A percentile compares a stretch with the other conserved stretches of the same genome.
phyloP scores from a whole-genome alignment of 208 protist genomes.

The Crithidia acanthocephali region DNA sequence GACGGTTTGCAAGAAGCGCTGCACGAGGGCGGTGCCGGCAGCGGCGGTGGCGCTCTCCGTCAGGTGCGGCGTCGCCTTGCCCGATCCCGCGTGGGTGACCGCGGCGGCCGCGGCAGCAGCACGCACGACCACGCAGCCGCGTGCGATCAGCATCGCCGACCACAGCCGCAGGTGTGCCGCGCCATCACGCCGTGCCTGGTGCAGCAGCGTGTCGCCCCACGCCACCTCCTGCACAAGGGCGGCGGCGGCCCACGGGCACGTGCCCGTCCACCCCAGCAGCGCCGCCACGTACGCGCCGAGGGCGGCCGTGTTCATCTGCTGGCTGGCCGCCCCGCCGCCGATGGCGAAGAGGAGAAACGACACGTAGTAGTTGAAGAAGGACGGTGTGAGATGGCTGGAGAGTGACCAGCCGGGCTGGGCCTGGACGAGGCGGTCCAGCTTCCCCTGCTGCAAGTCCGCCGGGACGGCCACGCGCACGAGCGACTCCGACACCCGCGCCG shows the following conservation, averaged over 20 bases:
- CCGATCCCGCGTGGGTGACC: background rate
- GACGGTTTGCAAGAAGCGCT: slow-evolving; percentile 58
- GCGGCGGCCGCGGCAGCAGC: slow-evolving; percentile 2
- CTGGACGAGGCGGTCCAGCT: slow-evolving; percentile 27
- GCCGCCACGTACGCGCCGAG: slow-evolving; percentile 64
- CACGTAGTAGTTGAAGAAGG: slow-evolving; percentile 54
- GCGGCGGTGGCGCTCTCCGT: slow-evolving; percentile 10
- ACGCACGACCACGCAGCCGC: slow-evolving; percentile 40
- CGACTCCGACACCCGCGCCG: slow-evolving; percentile 27
- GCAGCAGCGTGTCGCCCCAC: slow-evolving; percentile 53
- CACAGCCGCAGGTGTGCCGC: slow-evolving; percentile 68
- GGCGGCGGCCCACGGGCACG: slow-evolving; percentile 22
- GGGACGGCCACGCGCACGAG: slow-evolving; percentile 24
- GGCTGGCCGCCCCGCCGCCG: slow-evolving; percentile 40
- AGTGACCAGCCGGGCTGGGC: slow-evolving; percentile 31
- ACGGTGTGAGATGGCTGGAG: slow-evolving; percentile 16
- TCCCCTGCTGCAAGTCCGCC: slow-evolving; percentile 14
- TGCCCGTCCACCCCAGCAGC: slow-evolving; percentile 53
- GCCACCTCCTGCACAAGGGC: slow-evolving; percentile 43
- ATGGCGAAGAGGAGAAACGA: slow-evolving; percentile 59
- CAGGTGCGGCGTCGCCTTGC: background rate
- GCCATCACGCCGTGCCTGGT: slow-evolving; percentile 48
- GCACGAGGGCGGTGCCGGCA: slow-evolving; percentile 30
- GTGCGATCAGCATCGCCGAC: slow-evolving; percentile 62
- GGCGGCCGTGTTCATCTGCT: slow-evolving; percentile 66